Evolutionary conservation across 148 eudicot species (phyloP).

Genomic region (Rhododendron williamsianum): DNA sequence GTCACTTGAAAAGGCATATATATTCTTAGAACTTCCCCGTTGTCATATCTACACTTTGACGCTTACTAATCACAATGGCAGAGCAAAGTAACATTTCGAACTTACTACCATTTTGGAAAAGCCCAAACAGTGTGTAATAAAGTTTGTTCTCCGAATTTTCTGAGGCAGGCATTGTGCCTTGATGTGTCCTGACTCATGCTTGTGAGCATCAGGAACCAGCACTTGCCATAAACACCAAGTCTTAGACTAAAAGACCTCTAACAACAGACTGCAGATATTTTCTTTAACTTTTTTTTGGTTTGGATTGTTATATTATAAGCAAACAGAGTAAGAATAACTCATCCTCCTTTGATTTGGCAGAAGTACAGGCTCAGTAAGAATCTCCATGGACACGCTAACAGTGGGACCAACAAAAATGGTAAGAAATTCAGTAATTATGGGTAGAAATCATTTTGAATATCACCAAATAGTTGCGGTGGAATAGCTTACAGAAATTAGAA

Average conservation of each 20-base stretch:
- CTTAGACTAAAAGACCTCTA: background rate
- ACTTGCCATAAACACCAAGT: background rate
- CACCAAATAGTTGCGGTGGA: background rate
- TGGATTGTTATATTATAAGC: background rate
- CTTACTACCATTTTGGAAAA: background rate
- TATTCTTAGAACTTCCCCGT: background rate
- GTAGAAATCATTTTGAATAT: background rate
- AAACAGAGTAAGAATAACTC: background rate
- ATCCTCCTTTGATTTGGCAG: slow-evolving; percentile 34
- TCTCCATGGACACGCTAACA: slow-evolving; percentile 58
- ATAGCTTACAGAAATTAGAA: slow-evolving; percentile 6
- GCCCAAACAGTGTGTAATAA: background rate
- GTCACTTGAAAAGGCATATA: background rate
- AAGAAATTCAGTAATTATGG: slow-evolving; percentile 8
- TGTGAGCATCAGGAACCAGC: background rate
- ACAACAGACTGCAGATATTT: background rate
- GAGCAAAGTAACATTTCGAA: background rate
- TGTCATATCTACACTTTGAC: background rate
- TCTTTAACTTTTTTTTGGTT: background rate
- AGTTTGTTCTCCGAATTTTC: background rate
- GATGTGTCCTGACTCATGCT: background rate
- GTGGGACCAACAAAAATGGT: slow-evolving; percentile 56
- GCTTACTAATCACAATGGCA: background rate
- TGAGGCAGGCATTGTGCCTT: background rate
- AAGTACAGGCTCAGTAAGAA: slow-evolving; percentile 92